Base-by-base conservation (phyloP, 2,329 filamentous ascomycete species). In the Stagonosporopsis tanaceti region DNA sequence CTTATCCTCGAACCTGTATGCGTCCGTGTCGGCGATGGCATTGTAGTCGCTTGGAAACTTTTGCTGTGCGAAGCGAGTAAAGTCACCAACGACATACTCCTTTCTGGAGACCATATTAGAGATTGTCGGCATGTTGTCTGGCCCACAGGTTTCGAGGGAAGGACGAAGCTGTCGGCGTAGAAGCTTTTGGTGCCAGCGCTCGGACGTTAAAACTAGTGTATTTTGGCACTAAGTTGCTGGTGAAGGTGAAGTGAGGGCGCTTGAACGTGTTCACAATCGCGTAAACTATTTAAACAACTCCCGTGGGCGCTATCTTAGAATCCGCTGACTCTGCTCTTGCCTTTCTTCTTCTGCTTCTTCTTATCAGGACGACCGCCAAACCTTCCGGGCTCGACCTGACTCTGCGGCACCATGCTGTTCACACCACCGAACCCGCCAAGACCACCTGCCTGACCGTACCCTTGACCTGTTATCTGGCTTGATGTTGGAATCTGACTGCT, bases 381-480 rank as follows among this genome's bases (percentile, higher is more conserved):
- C n/a, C 59, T 59, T 12, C 75, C 75, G 14, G 69, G 67, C 59
- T 76, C 74, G 8, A 71, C 65, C 46, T 77, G 75, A 47, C 74
- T 77, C 39, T 64, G 60, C 5, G 62, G 63, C 14, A 50, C 44
- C 15, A 59, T 52, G 11, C 44, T 39, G 22, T 57, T 40, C 5
- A 47, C 20, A n/a, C 54, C 53, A 27, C 50, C 60, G 30, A 57
- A 55, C 37, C 53, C 50, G 47, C 39, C 56, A 35, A 62, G 57
- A 2, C 38, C 48, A 25, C 17, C 25, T 3, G 37, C 52, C 5
- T 62, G 59, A 22, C 20, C 40, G 12, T 47, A 47, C 9, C 17
- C 32, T 38, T 66, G 60, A 32, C 45, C 52, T n/a, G 60, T 55
- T n/a, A 51, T 34, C 41, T 65, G 63, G 48, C 54, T 63, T 25